Base-by-base conservation (phyloP, 2,329 filamentous ascomycete species). In the Botrytis fabae region DNA sequence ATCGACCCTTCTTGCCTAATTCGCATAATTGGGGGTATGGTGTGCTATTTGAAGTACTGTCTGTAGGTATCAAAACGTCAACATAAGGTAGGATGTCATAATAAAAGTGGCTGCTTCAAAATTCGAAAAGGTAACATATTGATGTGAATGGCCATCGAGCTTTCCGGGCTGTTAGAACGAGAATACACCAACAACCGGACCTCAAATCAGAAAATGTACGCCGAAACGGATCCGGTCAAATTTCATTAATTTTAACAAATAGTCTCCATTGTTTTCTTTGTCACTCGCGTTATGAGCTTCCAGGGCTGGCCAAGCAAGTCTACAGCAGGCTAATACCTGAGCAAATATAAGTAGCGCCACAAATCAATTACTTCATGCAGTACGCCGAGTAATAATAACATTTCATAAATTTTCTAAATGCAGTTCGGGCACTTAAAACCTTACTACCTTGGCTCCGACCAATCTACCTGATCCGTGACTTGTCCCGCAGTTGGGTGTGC, bases 381-480 rank as follows among this genome's bases (percentile, higher is more conserved):
- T 64, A 63, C 38, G 40, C 54, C n/a, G 65, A 69, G 48, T 57
- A 44, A 62, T 32, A 69, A 62, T 44, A 69, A 69, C 8, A 42
- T 42, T 64, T 51, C 60, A 44, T 71, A 44, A 25, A 61, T 42
- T 72, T 69, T 61, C 63, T 72, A 69, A 69, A 35, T 40, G 51
- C 32, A 60, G 22, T 69, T 51, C 59, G 18, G 22, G 35, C 32
- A 61, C 42, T 54, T 44, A 65, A 28, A 64, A n/a, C 59, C 48
- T n/a, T 61, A 72, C 74, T 75, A 81, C 72, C 72, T 79, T 32
- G 94, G 91, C 83, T 99, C 96, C 44, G 93, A 91, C 96, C 96
- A 99, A 84, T 98, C 97, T 73, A 98, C 94, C 83, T 98, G 95
- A 80, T 99, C 96, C 81, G 92, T 92, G 28, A 97, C 87, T 75